Evolutionary conservation across 345 rosid genomes (phyloP).

Genomic region (Corymbia maculata): DNA sequence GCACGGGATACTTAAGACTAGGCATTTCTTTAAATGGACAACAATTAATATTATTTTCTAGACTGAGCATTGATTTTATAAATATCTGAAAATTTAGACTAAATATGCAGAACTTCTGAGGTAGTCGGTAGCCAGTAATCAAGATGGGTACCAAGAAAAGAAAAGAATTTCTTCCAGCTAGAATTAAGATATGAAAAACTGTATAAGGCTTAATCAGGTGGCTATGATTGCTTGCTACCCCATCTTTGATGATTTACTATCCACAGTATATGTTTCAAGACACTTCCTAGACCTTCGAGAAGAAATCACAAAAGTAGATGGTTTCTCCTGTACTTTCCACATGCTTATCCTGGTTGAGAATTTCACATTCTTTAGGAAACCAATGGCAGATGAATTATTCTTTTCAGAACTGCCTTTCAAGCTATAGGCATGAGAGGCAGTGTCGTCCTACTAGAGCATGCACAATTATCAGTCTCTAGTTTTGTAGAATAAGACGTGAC

Average conservation of each 20-base stretch:
- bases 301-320: background rate
- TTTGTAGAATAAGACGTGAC: background rate
- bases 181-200: background rate
- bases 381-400: background rate
- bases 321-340: background rate
- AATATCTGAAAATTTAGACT: background rate
- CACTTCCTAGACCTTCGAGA: background rate
- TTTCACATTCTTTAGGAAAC: background rate
- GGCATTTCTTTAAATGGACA: background rate
- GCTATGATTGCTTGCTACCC: background rate
- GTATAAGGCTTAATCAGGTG: background rate
- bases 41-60: background rate
- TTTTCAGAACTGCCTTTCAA: background rate
- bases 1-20: background rate
- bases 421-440: background rate
- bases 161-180: background rate
- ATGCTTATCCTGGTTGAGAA: background rate
- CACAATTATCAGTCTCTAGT: background rate
- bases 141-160: background rate
- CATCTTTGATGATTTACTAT: background rate
- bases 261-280: background rate
- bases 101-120: background rate
- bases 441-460: background rate
- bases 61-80: background rate
- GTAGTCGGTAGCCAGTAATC: background rate